Percentiles rank a stretch among this genome's conserved stretches.
Evolutionary conservation across 805 yeast species (phyloP).

Genomic region (Saccharomycopsis fodiens): DNA sequence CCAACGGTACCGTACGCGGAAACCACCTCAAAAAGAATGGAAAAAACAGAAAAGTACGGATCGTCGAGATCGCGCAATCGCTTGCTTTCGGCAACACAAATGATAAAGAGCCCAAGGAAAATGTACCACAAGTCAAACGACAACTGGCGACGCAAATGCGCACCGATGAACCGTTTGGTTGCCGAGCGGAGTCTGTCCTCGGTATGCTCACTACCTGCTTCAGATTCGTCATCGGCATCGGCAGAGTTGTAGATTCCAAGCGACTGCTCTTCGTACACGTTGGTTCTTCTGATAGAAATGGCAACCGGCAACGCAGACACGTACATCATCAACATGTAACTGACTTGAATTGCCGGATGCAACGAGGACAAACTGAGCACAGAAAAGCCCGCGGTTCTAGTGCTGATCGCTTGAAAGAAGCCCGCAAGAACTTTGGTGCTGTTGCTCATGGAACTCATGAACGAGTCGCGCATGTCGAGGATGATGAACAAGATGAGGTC

Average conservation of each 20-base stretch:
- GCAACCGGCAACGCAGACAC: constrained; percentile 95
- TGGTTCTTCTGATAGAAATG: constrained; percentile 91
- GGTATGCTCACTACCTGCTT: constrained; percentile 18
- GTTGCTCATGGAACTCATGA: constrained; percentile 45
- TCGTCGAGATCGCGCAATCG: constrained; percentile 39
- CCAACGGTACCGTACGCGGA: constrained; percentile 98
- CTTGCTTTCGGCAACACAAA: constrained; percentile 78
- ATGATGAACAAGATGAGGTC: constrained; percentile 79
- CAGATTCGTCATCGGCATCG: constrained; percentile 15
- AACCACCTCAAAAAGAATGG: constrained; percentile 76
- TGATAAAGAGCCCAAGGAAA: constrained; percentile 74
- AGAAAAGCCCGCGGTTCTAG: constrained; percentile 90
- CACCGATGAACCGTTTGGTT: constrained; percentile 61
- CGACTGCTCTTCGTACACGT: constrained; percentile 96
- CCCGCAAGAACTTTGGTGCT: constrained; percentile 78
- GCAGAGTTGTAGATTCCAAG: constrained; percentile 64
- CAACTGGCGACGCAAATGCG: constrained; percentile 85
- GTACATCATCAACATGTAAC: constrained; percentile 96
- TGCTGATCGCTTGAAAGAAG: constrained; percentile 80
- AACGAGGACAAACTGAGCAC: constrained; percentile 61
- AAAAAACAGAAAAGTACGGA: constrained; percentile 57
- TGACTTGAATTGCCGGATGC: constrained; percentile 89
- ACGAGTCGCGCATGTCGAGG: constrained; percentile 54
- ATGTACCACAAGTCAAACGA: constrained; percentile 95
- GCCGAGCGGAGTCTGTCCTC: constrained; percentile 29